phyloP scores from a whole-genome alignment of 2,329 filamentous ascomycete genomes.

The Hypomyces rosellus region DNA sequence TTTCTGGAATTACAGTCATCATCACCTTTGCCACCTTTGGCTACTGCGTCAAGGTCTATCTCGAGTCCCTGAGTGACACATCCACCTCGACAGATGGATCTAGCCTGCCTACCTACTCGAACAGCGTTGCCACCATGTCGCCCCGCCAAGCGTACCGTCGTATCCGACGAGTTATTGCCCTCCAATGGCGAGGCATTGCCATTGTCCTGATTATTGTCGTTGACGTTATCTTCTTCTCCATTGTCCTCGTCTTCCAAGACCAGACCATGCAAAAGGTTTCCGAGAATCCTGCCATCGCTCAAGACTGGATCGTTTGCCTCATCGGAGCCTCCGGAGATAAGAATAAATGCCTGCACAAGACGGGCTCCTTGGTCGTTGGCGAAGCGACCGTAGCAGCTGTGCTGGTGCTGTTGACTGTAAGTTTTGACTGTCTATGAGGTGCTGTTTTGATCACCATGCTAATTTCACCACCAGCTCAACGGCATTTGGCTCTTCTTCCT shows the following conservation, averaged over 20 bases:
- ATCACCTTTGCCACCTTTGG: constrained; percentile 79
- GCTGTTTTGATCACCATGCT: neutral
- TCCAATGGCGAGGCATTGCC: constrained; percentile 91
- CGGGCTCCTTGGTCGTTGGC: constrained; percentile 59
- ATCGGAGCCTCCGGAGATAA: constrained; percentile 48
- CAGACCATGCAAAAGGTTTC: constrained; percentile 57
- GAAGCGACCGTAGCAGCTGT: constrained; percentile 75
- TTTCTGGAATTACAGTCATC: constrained; percentile 69
- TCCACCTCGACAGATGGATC: constrained; percentile 65
- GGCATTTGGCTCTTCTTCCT: constrained; percentile 81
- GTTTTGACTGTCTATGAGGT: constrained; percentile 25
- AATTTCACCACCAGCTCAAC: constrained; percentile 51
- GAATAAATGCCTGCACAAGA: constrained; percentile 56
- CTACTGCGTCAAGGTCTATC: constrained; percentile 93
- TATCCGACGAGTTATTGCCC: constrained; percentile 75
- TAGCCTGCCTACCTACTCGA: constrained; percentile 61
- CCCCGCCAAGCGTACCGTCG: constrained; percentile 84
- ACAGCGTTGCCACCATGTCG: constrained; percentile 69
- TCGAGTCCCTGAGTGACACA: constrained; percentile 73
- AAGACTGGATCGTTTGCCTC: constrained; percentile 70
- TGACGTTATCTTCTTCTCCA: constrained; percentile 89
- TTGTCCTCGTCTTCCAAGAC: constrained; percentile 86
- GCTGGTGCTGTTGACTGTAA: constrained; percentile 71
- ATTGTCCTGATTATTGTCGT: constrained; percentile 85
- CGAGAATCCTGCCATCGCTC: constrained; percentile 46